Conservation (phyloP, 495 filamentous ascomycete genomes). For the Podospora fimiseda region DNA sequence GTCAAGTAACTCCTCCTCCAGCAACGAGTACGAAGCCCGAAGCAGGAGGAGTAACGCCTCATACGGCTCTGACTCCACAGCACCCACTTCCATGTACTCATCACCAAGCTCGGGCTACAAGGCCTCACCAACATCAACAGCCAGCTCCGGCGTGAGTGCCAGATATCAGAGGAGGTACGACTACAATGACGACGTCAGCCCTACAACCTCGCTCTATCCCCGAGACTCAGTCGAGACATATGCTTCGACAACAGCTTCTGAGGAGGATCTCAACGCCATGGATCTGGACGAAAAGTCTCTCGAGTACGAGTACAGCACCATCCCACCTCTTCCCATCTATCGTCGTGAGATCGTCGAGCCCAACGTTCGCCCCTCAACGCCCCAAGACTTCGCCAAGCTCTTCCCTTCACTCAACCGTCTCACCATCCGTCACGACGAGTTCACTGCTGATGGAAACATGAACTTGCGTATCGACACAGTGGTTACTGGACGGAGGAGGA, state of each 20-base stretch:
- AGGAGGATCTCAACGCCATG: conserved; percentile 55
- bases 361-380: conserved; percentile 65
- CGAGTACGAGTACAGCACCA: conserved; percentile 33
- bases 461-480: conserved; percentile 86
- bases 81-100: conserved; percentile 55
- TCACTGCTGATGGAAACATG: conserved; percentile 93
- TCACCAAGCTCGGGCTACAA: conserved; percentile 47
- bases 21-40: conserved; percentile 54
- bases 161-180: conserved; percentile 28
- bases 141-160: conserved; percentile 19
- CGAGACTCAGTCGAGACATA: conserved; percentile 72
- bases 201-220: conserved; percentile 44
- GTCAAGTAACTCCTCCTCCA: conserved; percentile 43
- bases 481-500: conserved; percentile 51
- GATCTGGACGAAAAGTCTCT: conserved; percentile 45
- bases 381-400: conserved; percentile 74
- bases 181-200: conserved; percentile 42
- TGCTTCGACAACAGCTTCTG: conserved; percentile 63
- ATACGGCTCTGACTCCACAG: conserved; percentile 60
- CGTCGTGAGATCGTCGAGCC: conserved; percentile 52
- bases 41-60: conserved; percentile 53
- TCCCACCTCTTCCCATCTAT: conserved; percentile 53
- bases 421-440: conserved; percentile 83
- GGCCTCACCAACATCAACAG: conserved; percentile 27
- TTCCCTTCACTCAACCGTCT: conserved; percentile 81